Evolutionary conservation across 1,139 yeast genomes (phyloP), one percentile per base, ranked within the genome.

Genomic region (Candida sojae): DNA sequence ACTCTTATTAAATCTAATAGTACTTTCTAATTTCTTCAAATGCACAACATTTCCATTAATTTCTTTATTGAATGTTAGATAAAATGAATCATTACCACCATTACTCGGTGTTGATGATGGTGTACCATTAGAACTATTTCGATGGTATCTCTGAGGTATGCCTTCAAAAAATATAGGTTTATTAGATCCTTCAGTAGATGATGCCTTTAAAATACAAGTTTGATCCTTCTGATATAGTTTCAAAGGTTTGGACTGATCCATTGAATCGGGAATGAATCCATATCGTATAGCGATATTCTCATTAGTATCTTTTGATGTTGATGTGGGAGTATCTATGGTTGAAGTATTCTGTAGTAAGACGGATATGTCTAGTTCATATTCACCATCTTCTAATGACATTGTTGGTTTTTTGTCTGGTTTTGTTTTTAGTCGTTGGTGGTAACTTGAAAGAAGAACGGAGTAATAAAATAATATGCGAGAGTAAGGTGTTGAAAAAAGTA

Each of bases 211-310:
- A 10, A 74, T 57, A 39, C 73, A 63, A 45, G 67, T 68, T 46
- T 66, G 67, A 42, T 65, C 68, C 42, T 64, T 64, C 49, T 72
- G 73, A 56, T 71, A 74, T 43, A 74, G 56, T 23, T 59, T 64
- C 41, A 74, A 56, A 3, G 73, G 71, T 48, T 63, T 61, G 4
- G 61, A 45, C 45, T 66, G 73, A 54, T 74, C 78, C 74, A 75
- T 66, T 35, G 75, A 66, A 46, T 70, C 74, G 5, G 79, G 78
- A n/a, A 72, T 63, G 49, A 70, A 67, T 29, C 78, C 79, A 54
- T 74, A 75, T 28, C 79, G 61, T 32, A 75, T 58, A 8, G 77
- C 79, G 38, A 74, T 57, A 45, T 66, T 59, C 30, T 58, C 58
- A 5, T 57, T 55, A 11, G 58, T 61, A 35, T 47, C 13, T 23